Evolutionary conservation across 306 rosid genomes (phyloP), one percentile per base, ranked within the genome.

Genomic region (Corylus heterophylla): DNA sequence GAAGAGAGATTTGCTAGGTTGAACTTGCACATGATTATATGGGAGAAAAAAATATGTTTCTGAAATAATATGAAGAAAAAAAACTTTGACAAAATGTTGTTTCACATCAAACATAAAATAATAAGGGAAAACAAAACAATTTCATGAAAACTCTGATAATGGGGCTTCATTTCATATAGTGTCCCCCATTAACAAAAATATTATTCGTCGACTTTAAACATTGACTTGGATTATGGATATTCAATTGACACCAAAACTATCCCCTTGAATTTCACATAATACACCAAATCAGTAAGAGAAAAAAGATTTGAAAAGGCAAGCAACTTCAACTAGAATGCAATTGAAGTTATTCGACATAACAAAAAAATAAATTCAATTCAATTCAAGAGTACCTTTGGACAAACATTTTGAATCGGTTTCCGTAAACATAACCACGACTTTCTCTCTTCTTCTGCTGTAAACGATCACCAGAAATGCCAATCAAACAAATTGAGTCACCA

Each of bases 361-460:
- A 7, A n/a, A 49, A 52, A 51, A 71, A 22, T n/a, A 16, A 54
- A 42, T 27, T 13, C 5, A 47, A 50, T 63, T 12, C 0, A 71
- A 45, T 10, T 3, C 2, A 67, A 17, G 49, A 9, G 12, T 79
- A 88, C 91, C 89, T 71, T 25, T 10, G 76, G 79, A 54, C 29
- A 67, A 73, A 69, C 55, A 75, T n/a, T 42, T n/a, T 48, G 52
- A 54, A 85, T 47, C 22, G 59, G 16, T 74, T 75, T 44, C 1
- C 31, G 68, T 22, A 6, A 54, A 45, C 25, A 64, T 69, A 61
- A 6, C 8, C 18, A n/a, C 10, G 16, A 12, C 56, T 31, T 44
- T 14, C 49, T 54, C 22, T 66, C 78, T 80, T 47, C 85, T 22
- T 62, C 62, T 22, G 27, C 91, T 83, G 84, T 69, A 73, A 80